Evolutionary conservation across 1,284 basidiomycete genomes (phyloP).

Genomic region (Cryptococcus jaspeensis): DNA sequence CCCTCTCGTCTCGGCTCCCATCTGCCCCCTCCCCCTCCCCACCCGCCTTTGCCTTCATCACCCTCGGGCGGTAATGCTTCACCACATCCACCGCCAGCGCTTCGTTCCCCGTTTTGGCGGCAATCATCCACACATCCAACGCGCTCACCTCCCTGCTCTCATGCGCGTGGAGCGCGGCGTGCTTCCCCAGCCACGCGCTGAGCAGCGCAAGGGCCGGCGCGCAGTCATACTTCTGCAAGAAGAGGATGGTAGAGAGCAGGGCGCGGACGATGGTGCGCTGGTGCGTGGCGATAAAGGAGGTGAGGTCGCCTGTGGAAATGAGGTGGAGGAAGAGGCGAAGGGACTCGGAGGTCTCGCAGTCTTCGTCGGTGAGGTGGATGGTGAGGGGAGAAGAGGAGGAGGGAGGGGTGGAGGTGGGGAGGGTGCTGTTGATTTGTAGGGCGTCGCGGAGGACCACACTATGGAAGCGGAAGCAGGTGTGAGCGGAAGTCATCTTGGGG

Average conservation of each 20-base stretch:
- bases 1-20: background rate
- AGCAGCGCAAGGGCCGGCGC: background rate
- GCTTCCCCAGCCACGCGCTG: background rate
- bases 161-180: conserved; percentile 2
- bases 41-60: background rate
- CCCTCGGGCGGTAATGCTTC: background rate
- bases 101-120: background rate
- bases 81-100: background rate
- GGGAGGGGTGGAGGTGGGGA: background rate
- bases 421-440: background rate
- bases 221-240: conserved; percentile 2
- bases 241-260: background rate
- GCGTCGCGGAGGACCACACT: background rate
- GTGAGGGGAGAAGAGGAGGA: background rate
- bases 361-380: conserved; percentile 7
- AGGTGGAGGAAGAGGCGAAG: conserved; percentile 32
- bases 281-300: conserved; percentile 48
- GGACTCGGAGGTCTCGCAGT: conserved; percentile 10
- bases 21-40: background rate
- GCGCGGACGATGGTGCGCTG: conserved; percentile 20
- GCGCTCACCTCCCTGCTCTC: background rate
- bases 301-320: conserved; percentile 26
- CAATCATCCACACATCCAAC: background rate
- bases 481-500: too few relatives aligned
- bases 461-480: too few relatives aligned